phyloP scores from a whole-genome alignment of 768 basidiomycete genomes.

The Wakefieldia striispora region DNA sequence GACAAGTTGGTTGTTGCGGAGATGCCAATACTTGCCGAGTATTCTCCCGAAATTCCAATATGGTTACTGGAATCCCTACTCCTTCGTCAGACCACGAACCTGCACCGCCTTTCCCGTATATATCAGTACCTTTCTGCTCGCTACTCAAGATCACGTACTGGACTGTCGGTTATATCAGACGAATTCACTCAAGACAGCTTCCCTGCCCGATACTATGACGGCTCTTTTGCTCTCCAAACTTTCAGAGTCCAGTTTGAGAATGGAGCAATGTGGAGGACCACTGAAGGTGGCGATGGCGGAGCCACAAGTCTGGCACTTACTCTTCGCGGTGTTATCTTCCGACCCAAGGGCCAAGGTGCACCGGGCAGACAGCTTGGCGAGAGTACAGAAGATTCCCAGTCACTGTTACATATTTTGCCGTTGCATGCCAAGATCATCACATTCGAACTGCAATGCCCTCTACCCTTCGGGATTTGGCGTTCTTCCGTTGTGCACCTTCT shows the following conservation, averaged over 20 bases:
- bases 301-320: no score
- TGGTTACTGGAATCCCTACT: no score
- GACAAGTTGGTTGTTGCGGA: constrained; percentile 20
- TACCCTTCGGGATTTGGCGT: constrained; percentile 13
- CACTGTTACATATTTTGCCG: constrained; percentile 42
- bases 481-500: neutral
- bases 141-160: constrained; percentile 8
- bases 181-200: constrained; percentile 24
- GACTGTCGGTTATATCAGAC: constrained; percentile 33
- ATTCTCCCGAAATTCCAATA: neutral
- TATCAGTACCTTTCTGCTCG: constrained; percentile 33
- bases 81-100: constrained; percentile 9
- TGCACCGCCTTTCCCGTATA: constrained; percentile 28
- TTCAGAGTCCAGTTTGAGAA: constrained; percentile 30
- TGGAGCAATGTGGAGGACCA: constrained; percentile 12
- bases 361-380: neutral
- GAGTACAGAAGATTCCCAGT: constrained; percentile 5
- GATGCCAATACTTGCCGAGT: constrained; percentile 23
- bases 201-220: constrained; percentile 33
- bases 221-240: constrained; percentile 17
- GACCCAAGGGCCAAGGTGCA: no score
- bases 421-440: constrained; percentile 25
- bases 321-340: no score
- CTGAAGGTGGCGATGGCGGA: neutral
- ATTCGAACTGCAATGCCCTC: constrained; percentile 28